Evolutionary conservation across 164 flowering plant genomes (phyloP), one percentile per base, ranked within the genome.

Genomic region (Nymphaea thermarum): DNA sequence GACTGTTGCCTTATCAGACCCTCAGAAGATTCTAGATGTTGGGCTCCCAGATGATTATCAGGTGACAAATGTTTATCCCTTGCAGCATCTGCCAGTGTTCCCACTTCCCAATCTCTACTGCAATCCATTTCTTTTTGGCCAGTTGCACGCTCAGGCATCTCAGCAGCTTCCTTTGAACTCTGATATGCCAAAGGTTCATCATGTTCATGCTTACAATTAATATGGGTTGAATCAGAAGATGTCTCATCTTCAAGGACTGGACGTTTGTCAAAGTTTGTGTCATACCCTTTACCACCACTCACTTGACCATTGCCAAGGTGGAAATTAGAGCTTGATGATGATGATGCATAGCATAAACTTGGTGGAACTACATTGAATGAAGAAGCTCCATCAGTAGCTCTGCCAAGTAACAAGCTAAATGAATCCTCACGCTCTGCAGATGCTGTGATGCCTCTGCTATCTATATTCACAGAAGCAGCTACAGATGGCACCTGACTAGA

Each of bases 261-360:
- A 51, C 3, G 57, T 15, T 5, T 51, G 14, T 51, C 57, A 51
- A 51, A 51, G 14, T 51, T 15, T 51, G 57, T 8, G 14, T 51
- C 14, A 51, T 51, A 51, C 8, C 57, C 57, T 15, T 51, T 15
- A 51, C 14, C 12, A 51, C 8, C 14, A 15, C 12, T 8, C 12
- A 51, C 15, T 51, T 51, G 57, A 51, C 14, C 14, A 51, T 15
- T 8, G 14, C 12, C 57, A 51, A 51, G 57, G 57, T 72, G 62
- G 62, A 43, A 68, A 51, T 64, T 65, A 36, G 70, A 43, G 64
- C 64, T 70, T 42, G 77, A 44, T 44, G 81, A 77, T 4, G 81
- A 75, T 63, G 80, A 42, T 42, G 68, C 81, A 63, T 77, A 80
- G 64, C 74, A 72, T 71, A 77, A 59, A 47, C 70, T 63, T 53